Conservation (phyloP, 2,329 filamentous ascomycete genomes). For the Diaporthe australafricana region DNA sequence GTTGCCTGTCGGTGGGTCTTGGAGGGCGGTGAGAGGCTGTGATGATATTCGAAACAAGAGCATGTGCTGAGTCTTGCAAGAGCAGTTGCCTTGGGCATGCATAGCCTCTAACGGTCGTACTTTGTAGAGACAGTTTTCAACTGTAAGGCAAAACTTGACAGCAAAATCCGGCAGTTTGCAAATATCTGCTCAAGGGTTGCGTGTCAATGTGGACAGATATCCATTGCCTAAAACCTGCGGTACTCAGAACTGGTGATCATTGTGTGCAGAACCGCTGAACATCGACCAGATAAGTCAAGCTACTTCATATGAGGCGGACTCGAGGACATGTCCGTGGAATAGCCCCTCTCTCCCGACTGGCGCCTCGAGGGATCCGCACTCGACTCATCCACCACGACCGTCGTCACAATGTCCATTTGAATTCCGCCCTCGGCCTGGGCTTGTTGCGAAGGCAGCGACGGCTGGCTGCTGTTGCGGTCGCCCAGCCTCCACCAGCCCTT, state of each 20-base stretch:
- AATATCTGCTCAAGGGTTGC: no score
- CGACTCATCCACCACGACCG: conserved; percentile 44
- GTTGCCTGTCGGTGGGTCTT: neutral
- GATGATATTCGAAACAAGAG: no score
- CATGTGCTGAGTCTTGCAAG: neutral
- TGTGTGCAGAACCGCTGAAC: no score
- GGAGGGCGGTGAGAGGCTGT: no score
- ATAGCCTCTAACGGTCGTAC: no score
- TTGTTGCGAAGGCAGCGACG: conserved; percentile 1
- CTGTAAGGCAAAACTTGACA: neutral
- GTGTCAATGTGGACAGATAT: neutral
- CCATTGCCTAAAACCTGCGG: neutral
- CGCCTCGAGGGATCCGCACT: neutral
- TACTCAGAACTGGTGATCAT: no score
- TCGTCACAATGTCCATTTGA: conserved; percentile 48
- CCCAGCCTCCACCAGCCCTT: conserved; percentile 35
- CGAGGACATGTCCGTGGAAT: conserved; percentile 6
- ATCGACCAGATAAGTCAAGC: neutral
- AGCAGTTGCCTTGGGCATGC: neutral
- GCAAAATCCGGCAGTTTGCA: neutral
- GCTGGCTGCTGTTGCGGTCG: conserved; percentile 32
- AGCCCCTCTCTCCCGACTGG: conserved; percentile 1
- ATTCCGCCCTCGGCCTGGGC: conserved; percentile 34
- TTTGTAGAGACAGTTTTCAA: neutral
- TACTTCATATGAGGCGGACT: conserved; percentile 17